Conservation (phyloP, 2,329 filamentous ascomycete species). For the Diplocarpon mali region DNA sequence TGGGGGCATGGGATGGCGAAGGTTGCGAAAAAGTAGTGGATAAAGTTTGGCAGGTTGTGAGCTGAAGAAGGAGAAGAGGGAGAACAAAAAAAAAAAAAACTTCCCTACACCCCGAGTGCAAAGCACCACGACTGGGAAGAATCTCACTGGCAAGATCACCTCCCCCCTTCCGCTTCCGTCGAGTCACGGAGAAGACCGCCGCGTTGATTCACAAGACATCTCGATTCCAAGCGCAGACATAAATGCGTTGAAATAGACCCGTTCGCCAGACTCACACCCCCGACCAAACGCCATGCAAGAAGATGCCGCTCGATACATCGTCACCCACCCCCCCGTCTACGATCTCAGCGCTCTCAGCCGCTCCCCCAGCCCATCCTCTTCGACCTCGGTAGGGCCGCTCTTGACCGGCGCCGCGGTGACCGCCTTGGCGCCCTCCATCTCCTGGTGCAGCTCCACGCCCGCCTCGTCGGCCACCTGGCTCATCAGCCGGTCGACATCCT, state of each 20-base stretch:
- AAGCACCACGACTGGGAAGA: too few species aligned
- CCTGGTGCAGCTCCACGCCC: conserved; percentile 68
- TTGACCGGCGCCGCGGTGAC: conserved; percentile 47
- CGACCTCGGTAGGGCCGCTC: conserved; percentile 61
- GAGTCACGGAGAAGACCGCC: too few species aligned
- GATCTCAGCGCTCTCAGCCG: conserved; percentile 40
- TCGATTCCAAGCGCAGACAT: too few species aligned
- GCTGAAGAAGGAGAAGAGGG: too few species aligned
- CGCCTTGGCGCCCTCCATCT: conserved; percentile 49
- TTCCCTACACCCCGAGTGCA: too few species aligned
- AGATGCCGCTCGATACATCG: not conserved
- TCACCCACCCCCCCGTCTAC: not conserved
- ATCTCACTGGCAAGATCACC: too few species aligned
- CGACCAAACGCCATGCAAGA: not conserved
- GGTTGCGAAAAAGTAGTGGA: too few species aligned
- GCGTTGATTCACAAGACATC: not conserved
- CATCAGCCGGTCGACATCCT: conserved; percentile 78
- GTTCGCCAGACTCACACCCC: not conserved
- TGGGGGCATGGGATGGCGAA: too few species aligned
- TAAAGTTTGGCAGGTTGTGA: too few species aligned
- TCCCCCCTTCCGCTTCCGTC: too few species aligned
- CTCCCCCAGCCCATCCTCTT: conserved; percentile 63
- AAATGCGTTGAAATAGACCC: too few species aligned
- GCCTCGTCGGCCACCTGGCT: conserved; percentile 81
- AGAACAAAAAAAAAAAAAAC: too few species aligned